These are phyloP conservation scores for Penicillium sp. DNA, from an alignment of 2,329 filamentous ascomycete genomes.

Conservation along the genomic window DNA sequence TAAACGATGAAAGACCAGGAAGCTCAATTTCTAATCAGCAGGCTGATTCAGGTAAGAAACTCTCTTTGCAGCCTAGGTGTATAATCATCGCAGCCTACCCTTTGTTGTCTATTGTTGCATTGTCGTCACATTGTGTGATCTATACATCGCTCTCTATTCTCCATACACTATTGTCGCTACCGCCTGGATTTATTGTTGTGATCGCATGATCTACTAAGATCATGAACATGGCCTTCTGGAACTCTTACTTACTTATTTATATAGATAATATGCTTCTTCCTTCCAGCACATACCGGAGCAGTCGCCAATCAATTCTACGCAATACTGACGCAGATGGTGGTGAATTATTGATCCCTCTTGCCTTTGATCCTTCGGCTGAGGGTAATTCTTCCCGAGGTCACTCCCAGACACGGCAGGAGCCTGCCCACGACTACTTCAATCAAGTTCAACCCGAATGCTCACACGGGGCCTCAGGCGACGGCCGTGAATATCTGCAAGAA, in stretches of 20 bases:
- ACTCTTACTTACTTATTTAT: constrained; percentile 1
- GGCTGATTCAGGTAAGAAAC: constrained; percentile 34
- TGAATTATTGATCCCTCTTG: constrained; percentile 74
- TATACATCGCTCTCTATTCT: not conserved
- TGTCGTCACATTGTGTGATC: not conserved
- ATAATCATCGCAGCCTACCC: not conserved
- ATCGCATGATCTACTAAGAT: not conserved
- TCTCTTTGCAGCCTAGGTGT: not conserved
- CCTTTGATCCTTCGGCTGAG: constrained; percentile 65
- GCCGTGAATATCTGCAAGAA: constrained; percentile 18
- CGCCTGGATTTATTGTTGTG: not conserved
- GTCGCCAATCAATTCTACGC: constrained; percentile 68
- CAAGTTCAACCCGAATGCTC: constrained; percentile 26
- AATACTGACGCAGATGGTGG: constrained; percentile 57
- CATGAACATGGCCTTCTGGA: not conserved
- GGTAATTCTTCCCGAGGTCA: constrained; percentile 52
- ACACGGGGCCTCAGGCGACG: constrained; percentile 27
- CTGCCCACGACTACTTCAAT: constrained; percentile 59
- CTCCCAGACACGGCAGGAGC: constrained; percentile 42
- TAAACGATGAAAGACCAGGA: constrained; percentile 25
- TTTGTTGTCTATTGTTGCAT: not conserved
- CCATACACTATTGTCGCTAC: not conserved
- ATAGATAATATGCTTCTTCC: constrained; percentile 67
- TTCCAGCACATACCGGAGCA: constrained; percentile 73
- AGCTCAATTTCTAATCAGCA: constrained; percentile 27